These are phyloP conservation scores for Ananas comosus DNA, from an alignment of 176 grass and related monocot genomes.

Conservation along the genomic window DNA sequence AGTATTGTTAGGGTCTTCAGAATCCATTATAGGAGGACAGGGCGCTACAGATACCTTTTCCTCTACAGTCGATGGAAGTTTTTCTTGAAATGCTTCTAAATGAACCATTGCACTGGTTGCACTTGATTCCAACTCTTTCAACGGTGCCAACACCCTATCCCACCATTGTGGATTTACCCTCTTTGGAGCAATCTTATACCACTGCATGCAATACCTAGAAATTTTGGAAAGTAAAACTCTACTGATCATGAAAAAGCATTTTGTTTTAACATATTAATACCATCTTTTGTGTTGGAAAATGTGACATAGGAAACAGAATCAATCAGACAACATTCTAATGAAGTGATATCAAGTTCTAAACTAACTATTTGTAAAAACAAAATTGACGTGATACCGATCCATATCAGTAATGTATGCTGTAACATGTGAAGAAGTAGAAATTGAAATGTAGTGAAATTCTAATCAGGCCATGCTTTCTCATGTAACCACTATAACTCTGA, in stretches of 20 bases:
- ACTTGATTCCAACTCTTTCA: slow-evolving; percentile 59
- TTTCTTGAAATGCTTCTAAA: slow-evolving; percentile 17
- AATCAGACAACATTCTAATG: neutral
- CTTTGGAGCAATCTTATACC: slow-evolving; percentile 67
- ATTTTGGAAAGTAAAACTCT: slow-evolving; percentile 18
- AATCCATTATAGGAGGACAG: slow-evolving; percentile 3
- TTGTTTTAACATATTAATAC: neutral
- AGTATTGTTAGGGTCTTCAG: neutral
- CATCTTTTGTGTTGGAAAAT: neutral
- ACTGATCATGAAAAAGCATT: neutral
- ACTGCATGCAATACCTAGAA: slow-evolving; percentile 81
- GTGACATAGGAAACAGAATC: neutral
- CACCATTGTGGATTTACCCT: slow-evolving; percentile 78
- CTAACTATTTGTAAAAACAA: neutral
- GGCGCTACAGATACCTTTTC: neutral
- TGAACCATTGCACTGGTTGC: slow-evolving; percentile 36
- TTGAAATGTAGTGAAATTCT: neutral
- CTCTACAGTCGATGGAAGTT: slow-evolving; percentile 2
- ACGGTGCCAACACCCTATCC: slow-evolving; percentile 57
- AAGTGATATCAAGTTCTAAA: neutral
- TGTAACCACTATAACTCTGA: neutral
- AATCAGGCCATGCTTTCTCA: too few relatives aligned
- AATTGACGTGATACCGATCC: neutral
- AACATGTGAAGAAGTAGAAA: neutral
- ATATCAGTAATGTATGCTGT: neutral